Conservation (phyloP, 257 asterid genomes). For the Ajuga chamaepitys region DNA sequence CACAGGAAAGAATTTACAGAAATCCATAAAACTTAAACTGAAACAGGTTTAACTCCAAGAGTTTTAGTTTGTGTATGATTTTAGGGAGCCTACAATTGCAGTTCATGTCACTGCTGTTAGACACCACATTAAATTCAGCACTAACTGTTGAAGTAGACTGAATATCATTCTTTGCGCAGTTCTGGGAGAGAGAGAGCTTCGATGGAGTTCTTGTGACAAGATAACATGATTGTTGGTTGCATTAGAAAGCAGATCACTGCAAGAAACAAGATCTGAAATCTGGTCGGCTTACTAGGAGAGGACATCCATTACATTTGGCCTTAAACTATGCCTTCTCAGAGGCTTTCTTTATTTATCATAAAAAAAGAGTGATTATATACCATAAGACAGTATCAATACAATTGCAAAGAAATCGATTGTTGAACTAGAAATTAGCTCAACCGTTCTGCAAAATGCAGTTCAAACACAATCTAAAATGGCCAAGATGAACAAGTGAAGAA, state of each 20-base stretch:
- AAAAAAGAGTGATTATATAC: neutral
- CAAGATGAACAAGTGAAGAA: neutral
- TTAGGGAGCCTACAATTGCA: too few species aligned
- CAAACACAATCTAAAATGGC: neutral
- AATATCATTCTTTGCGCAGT: too few species aligned
- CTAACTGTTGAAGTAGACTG: too few species aligned
- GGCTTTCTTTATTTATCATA: neutral
- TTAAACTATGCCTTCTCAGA: neutral
- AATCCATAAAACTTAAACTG: too few species aligned
- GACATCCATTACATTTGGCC: neutral
- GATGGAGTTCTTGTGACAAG: too few species aligned
- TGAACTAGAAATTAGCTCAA: neutral
- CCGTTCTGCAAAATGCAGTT: conserved; percentile 1
- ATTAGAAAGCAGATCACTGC: neutral
- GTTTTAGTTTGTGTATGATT: too few species aligned
- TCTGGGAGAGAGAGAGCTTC: too few species aligned
- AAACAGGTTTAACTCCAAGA: too few species aligned
- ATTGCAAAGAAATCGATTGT: neutral
- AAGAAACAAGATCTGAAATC: neutral
- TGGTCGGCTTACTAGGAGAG: neutral
- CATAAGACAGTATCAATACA: neutral
- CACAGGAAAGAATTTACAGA: too few species aligned
- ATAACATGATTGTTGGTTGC: neutral
- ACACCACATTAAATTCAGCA: too few species aligned
- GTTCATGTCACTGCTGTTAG: too few species aligned